A percentile compares a stretch with the other conserved stretches of the same genome.
These are phyloP conservation scores for Lojkania enalia DNA, from an alignment of 2,329 filamentous ascomycete genomes.

Conservation along the genomic window DNA sequence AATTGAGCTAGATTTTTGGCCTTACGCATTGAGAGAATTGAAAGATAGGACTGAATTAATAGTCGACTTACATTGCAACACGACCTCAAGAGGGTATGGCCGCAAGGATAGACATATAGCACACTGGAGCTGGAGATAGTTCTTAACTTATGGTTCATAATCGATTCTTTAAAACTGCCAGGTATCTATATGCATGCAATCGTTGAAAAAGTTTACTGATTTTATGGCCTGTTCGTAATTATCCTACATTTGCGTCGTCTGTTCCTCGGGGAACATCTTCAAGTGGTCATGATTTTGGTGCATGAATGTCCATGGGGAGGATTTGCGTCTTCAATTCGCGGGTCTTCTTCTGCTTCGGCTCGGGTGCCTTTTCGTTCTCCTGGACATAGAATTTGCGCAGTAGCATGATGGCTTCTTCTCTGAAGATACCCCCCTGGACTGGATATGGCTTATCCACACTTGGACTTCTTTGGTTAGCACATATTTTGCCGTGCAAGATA, in stretches of 20 bases:
- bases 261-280: not conserved
- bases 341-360: conserved; percentile 66
- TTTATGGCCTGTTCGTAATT: no score
- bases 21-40: no score
- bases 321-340: conserved; percentile 65
- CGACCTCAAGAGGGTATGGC: no score
- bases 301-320: conserved; percentile 49
- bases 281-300: conserved; percentile 35
- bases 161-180: no score
- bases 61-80: no score
- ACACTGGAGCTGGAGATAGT: no score
- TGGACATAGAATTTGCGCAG: conserved; percentile 95
- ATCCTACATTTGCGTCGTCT: not conserved
- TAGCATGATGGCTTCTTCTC: conserved; percentile 90
- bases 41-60: no score
- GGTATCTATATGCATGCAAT: no score
- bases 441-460: conserved; percentile 79
- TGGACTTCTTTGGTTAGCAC: conserved; percentile 47
- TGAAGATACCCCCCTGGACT: conserved; percentile 83
- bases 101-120: no score
- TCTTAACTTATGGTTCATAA: no score
- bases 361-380: conserved; percentile 83
- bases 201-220: no score
- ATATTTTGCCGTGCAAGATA: not conserved
- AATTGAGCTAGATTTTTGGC: no score